Percentiles rank a stretch among this genome's conserved stretches.
Conservation (phyloP, 73 alveolate genomes). For the Paramecium bursaria region DNA sequence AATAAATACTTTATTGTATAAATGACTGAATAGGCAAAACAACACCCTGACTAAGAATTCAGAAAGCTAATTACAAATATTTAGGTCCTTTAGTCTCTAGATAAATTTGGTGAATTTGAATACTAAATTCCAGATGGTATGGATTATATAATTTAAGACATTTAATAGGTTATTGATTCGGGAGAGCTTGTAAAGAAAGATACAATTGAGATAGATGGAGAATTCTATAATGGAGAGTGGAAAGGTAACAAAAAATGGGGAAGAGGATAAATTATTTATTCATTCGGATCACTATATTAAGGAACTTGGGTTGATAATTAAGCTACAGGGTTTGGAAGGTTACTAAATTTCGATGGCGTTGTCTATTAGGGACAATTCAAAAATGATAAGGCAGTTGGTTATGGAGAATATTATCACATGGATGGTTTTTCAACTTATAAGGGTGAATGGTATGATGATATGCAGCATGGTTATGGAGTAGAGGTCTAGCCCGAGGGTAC, state of each 20-base stretch:
- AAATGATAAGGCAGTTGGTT: conserved; percentile 42
- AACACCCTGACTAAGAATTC: too few species aligned
- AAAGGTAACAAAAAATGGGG: conserved; percentile 47
- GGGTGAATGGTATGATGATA: conserved; percentile 29
- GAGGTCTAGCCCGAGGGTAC: conserved; percentile 70
- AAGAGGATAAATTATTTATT: conserved; percentile 46
- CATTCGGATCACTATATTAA: conserved; percentile 58
- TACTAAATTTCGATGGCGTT: conserved; percentile 59
- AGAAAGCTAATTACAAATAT: not conserved
- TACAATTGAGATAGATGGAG: too few species aligned
- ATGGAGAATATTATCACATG: conserved; percentile 6
- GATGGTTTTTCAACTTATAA: not conserved
- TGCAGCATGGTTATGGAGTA: conserved; percentile 31
- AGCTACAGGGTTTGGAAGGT: conserved; percentile 68
- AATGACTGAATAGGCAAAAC: too few species aligned
- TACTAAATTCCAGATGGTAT: not conserved
- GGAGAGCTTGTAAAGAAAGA: too few species aligned
- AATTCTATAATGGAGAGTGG: conserved; percentile 65
- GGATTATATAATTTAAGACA: too few species aligned
- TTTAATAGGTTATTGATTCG: too few species aligned
- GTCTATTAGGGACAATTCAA: conserved; percentile 30
- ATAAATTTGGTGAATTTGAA: not conserved
- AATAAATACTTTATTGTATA: too few species aligned
- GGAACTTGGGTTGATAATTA: conserved; percentile 62
- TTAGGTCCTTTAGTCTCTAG: not conserved